phyloP scores from a whole-genome alignment of 345 rosid species.

The Euphorbia tirucalli region DNA sequence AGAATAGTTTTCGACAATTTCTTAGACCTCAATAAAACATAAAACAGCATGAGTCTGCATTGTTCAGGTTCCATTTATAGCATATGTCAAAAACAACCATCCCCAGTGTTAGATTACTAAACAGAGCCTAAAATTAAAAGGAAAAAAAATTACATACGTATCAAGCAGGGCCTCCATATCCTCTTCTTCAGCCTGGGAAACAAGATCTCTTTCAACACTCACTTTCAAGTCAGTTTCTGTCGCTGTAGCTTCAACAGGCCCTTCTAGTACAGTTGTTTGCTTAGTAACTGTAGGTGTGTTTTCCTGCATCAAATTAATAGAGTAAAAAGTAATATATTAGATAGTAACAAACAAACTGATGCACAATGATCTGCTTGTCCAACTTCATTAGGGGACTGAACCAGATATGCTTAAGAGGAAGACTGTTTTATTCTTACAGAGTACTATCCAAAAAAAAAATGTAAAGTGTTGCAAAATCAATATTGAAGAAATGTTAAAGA shows the following conservation, averaged over 20 bases:
- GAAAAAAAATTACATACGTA: constrained; percentile 59
- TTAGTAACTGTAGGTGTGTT: constrained; percentile 69
- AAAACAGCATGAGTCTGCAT: neutral
- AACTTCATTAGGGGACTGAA: neutral
- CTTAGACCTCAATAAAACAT: neutral
- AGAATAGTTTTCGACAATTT: neutral
- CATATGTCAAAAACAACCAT: no score
- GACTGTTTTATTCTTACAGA: neutral
- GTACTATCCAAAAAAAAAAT: neutral
- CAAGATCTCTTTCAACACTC: constrained; percentile 89
- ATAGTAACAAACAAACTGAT: constrained; percentile 14
- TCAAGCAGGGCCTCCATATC: constrained; percentile 98
- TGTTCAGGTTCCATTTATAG: neutral
- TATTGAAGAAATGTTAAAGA: neutral
- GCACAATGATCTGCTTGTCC: neutral
- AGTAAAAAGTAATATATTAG: neutral
- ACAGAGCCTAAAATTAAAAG: neutral
- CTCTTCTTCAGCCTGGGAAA: constrained; percentile 98
- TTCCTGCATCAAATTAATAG: constrained; percentile 52
- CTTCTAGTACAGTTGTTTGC: constrained; percentile 58
- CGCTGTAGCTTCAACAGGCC: constrained; percentile 59
- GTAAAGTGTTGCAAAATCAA: neutral
- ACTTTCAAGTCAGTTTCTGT: constrained; percentile 77
- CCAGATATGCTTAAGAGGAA: neutral
- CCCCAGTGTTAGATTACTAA: neutral